Percentiles rank a stretch among this genome's conserved stretches.
Conservation (phyloP, 345 rosid genomes). For the Leavenworthia alabamica region DNA sequence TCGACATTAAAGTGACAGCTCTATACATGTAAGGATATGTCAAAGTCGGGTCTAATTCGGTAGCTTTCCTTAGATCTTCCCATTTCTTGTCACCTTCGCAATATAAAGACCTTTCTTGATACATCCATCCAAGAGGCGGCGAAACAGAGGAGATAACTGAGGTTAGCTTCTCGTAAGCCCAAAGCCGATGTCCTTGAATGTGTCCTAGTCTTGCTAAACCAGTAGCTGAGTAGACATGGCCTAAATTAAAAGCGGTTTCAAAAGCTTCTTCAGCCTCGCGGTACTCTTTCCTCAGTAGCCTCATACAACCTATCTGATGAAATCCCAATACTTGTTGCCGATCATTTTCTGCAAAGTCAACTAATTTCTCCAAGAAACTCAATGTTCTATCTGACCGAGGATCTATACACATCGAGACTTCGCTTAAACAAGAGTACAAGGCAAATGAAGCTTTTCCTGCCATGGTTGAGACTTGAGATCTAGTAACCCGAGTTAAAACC, state of each 20-base stretch:
- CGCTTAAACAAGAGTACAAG: slow-evolving; percentile 74
- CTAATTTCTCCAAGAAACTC: slow-evolving; percentile 53
- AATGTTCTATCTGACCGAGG: slow-evolving; percentile 59
- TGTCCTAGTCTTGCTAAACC: slow-evolving; percentile 78
- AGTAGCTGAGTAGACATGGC: slow-evolving; percentile 71
- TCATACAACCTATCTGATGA: slow-evolving; percentile 88
- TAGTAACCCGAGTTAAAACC: slow-evolving; percentile 47
- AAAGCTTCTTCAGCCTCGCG: slow-evolving; percentile 70
- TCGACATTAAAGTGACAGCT: slow-evolving; percentile 75
- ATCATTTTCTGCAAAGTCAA: slow-evolving; percentile 66
- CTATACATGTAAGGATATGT: slow-evolving; percentile 94
- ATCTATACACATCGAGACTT: slow-evolving; percentile 77
- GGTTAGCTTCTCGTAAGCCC: slow-evolving; percentile 75
- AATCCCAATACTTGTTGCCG: slow-evolving; percentile 69
- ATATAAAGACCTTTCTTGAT: slow-evolving; percentile 86
- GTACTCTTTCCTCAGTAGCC: slow-evolving; percentile 75
- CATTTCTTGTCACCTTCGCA: slow-evolving; percentile 70
- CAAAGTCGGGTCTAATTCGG: slow-evolving; percentile 82
- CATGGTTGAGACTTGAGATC: slow-evolving; percentile 58
- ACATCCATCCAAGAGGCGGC: slow-evolving; percentile 90
- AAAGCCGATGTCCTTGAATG: slow-evolving; percentile 54
- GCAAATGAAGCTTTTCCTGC: slow-evolving; percentile 75
- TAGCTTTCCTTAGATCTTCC: slow-evolving; percentile 87
- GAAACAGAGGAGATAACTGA: slow-evolving; percentile 59
- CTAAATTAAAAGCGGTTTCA: slow-evolving; percentile 56